Evolutionary conservation across 2,329 filamentous ascomycete genomes (phyloP).

Genomic region (Sphaerostilbella broomeana): DNA sequence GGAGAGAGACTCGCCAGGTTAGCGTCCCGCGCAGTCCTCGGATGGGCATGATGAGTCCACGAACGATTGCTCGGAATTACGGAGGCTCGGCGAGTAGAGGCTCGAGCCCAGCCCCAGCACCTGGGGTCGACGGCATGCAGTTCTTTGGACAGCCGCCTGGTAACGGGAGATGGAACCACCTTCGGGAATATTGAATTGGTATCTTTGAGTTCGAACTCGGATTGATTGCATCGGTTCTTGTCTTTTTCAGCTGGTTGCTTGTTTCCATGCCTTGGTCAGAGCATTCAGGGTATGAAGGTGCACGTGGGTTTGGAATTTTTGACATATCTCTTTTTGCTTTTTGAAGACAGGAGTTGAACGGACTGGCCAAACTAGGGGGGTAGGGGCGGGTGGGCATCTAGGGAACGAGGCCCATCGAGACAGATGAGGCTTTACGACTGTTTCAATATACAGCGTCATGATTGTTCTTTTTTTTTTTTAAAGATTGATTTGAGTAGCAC

Average conservation of each 20-base stretch:
- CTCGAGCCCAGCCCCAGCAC: slow-evolving; percentile 40
- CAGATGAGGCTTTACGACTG: too few relatives aligned
- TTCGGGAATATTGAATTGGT: slow-evolving; percentile 31
- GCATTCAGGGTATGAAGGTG: too few relatives aligned
- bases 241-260: too few relatives aligned
- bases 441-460: too few relatives aligned
- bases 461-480: slow-evolving; percentile 7
- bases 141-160: slow-evolving; percentile 33
- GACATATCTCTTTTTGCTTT: too few relatives aligned
- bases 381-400: too few relatives aligned
- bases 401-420: too few relatives aligned
- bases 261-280: too few relatives aligned
- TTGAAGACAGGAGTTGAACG: too few relatives aligned
- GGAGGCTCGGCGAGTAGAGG: slow-evolving; percentile 40
- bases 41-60: slow-evolving; percentile 47
- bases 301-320: too few relatives aligned
- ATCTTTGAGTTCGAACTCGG: neutral
- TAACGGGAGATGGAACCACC: slow-evolving; percentile 38
- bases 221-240: too few relatives aligned
- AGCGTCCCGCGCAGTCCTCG: slow-evolving; percentile 55
- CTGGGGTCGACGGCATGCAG: slow-evolving; percentile 32
- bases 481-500: slow-evolving; percentile 1
- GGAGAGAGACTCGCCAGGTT: slow-evolving; percentile 49
- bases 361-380: too few relatives aligned
- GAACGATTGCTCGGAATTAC: slow-evolving; percentile 23